Evolutionary conservation across 2,329 filamentous ascomycete species (phyloP), one percentile per base, ranked within the genome.

Genomic region (Huntiella savannae): DNA sequence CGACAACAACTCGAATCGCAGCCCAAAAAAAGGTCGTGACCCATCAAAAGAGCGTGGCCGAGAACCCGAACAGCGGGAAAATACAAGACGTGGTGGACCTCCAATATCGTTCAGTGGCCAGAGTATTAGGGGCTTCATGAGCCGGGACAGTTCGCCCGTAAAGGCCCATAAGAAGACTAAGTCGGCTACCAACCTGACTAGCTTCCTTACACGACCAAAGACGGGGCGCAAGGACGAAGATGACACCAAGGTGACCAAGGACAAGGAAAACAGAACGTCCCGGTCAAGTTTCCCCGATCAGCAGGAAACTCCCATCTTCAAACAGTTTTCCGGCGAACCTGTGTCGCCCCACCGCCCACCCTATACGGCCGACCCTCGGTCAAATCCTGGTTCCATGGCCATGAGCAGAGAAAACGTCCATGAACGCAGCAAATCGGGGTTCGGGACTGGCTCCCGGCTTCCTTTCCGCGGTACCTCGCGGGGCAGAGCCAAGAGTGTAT

Each of bases 111-210:
- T 49, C 22, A 44, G 40, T 2, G 48, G 44, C 10, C 34, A 16
- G 7, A 40, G 28, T 7, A 13, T 47, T 7, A 49, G 46, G 17
- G 48, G 41, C 19, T 45, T 47, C 48, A 66, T 66, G 53, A 60
- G 60, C 34, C 59, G 61, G 50, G 68, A 71, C 44, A 53, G 62
- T 17, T 71, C 71, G 36, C 69, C 70, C 8, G 68, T 68, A 49
- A 82, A 80, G 56, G 36, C 22, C 15, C 74, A 75, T 19, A 80
- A 79, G 57, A 92, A 88, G 65, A 73, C 73, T 34, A 93, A 88
- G 60, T 93, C 87, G 0, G 73, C 82, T 3, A 82, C 82, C 32
- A 92, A 86, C 58, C 68, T 96, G n/a, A 75, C 76, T 1, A 76
- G 71, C 4, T 71, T 95, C 46, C 71, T 94, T 44, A 77, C 76